Evolutionary conservation across 140 eudicot genomes (phyloP).

Genomic region (Erigeron philadelphicus): DNA sequence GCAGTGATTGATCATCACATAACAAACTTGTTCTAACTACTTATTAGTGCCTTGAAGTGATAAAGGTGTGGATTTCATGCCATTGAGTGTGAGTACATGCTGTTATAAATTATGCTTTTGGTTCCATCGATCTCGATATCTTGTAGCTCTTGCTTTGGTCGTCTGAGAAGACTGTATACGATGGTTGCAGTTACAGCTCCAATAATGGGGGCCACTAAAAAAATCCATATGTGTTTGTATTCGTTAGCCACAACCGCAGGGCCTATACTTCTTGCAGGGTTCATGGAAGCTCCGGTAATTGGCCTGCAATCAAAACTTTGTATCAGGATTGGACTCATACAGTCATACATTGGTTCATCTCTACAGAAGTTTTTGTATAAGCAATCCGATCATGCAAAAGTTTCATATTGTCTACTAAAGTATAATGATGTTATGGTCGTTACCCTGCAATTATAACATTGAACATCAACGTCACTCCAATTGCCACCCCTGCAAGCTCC

Average conservation of each 20-base stretch:
- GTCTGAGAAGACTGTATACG: conserved; percentile 44
- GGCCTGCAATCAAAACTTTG: conserved; percentile 46
- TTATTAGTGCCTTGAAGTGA: neutral
- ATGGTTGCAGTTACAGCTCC: conserved; percentile 1
- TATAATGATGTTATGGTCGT: neutral
- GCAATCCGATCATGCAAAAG: neutral
- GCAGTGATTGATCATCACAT: conserved; percentile 19
- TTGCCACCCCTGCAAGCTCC: conserved; percentile 52
- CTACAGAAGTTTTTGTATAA: neutral
- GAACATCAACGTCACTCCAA: conserved; percentile 33
- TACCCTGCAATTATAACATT: conserved; percentile 44
- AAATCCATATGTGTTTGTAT: conserved; percentile 34
- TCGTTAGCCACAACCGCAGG: conserved; percentile 52
- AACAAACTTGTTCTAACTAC: conserved; percentile 12
- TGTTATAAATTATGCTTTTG: conserved; percentile 28
- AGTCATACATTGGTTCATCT: neutral
- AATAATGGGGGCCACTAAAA: conserved; percentile 7
- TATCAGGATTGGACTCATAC: neutral
- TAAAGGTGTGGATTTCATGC: conserved; percentile 10
- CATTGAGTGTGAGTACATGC: conserved; percentile 25
- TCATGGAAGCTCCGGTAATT: conserved; percentile 67
- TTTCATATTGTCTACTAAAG: neutral
- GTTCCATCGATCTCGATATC: conserved; percentile 15
- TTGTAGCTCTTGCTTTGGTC: conserved; percentile 27
- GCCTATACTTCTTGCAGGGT: conserved; percentile 78